Evolutionary conservation across 2,329 filamentous ascomycete species (phyloP).

Genomic region (Phialophora tarda): DNA sequence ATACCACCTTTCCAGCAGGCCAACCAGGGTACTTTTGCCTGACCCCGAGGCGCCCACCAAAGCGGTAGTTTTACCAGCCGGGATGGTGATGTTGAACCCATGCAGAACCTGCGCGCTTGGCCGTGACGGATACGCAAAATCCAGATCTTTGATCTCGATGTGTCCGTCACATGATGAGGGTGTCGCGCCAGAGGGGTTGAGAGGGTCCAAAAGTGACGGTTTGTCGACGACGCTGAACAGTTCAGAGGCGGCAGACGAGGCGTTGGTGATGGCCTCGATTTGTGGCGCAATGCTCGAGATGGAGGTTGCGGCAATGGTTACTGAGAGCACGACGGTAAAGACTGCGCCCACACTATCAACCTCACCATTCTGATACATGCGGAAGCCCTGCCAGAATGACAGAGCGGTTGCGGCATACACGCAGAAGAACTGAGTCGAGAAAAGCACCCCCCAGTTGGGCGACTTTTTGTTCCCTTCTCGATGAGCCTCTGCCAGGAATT

Average conservation of each 20-base stretch:
- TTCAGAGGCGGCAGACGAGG: slow-evolving; percentile 50
- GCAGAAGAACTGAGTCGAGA: slow-evolving; percentile 59
- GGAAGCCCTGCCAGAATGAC: slow-evolving; percentile 52
- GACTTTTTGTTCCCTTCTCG: slow-evolving; percentile 54
- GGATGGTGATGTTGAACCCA: slow-evolving; percentile 45
- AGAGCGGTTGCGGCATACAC: slow-evolving; percentile 68
- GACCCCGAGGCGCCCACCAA: slow-evolving; percentile 53
- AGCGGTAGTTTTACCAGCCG: slow-evolving; percentile 48
- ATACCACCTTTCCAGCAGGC: slow-evolving; percentile 52
- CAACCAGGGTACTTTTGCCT: slow-evolving; percentile 54
- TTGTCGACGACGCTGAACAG: slow-evolving; percentile 91
- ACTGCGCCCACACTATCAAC: slow-evolving; percentile 41
- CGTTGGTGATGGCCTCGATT: slow-evolving; percentile 51
- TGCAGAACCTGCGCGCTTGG: slow-evolving; percentile 46
- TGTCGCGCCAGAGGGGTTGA: slow-evolving; percentile 70
- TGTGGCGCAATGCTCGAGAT: slow-evolving; percentile 45
- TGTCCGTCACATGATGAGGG: slow-evolving; percentile 50
- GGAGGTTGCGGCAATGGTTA: slow-evolving; percentile 32
- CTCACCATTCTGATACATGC: slow-evolving; percentile 43
- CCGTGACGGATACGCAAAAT: slow-evolving; percentile 70
- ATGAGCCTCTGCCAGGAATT: slow-evolving; percentile 50
- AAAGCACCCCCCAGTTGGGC: slow-evolving; percentile 50
- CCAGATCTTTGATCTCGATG: slow-evolving; percentile 67
- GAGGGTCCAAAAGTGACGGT: slow-evolving; percentile 79
- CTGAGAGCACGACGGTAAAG: slow-evolving; percentile 40